Conservation (phyloP, 75 land plant species). For the Pinus albicaulis region DNA sequence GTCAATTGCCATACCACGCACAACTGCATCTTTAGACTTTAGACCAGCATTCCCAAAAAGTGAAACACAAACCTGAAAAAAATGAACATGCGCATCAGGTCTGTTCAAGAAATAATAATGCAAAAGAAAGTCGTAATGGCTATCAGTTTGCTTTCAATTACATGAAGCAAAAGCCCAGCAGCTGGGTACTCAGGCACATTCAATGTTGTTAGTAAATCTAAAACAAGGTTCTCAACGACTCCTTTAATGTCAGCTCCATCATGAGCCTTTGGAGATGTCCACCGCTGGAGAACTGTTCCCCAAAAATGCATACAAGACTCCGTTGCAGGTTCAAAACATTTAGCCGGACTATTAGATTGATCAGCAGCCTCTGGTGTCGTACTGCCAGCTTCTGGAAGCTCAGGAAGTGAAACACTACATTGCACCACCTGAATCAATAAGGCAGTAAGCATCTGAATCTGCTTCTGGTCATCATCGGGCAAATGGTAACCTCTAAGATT, state of each 20-base stretch:
- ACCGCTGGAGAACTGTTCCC: conserved; percentile 86
- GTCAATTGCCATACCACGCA: conserved; percentile 87
- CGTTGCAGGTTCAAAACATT: conserved; percentile 72
- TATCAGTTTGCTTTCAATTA: conserved; percentile 11
- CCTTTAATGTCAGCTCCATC: conserved; percentile 86
- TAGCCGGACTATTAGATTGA: conserved; percentile 32
- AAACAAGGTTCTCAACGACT: conserved; percentile 81
- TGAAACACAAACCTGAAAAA: conserved; percentile 88
- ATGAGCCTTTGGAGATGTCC: conserved; percentile 70
- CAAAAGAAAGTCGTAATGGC: not conserved
- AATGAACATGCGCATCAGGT: not conserved
- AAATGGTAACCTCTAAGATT: conserved; percentile 79
- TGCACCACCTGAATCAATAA: conserved; percentile 90
- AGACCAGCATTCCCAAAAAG: conserved; percentile 85
- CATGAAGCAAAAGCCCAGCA: conserved; percentile 86
- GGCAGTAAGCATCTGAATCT: conserved; percentile 96
- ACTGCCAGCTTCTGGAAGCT: conserved; percentile 22
- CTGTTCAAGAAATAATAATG: conserved; percentile 11
- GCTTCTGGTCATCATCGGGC: conserved; percentile 93
- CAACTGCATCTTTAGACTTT: conserved; percentile 82
- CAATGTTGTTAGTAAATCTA: conserved; percentile 78
- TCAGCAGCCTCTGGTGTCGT: conserved; percentile 29
- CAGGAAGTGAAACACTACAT: conserved; percentile 66
- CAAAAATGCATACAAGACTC: conserved; percentile 79
- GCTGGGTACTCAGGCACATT: conserved; percentile 99